These are phyloP conservation scores for Gorgonomyces haynaldii DNA, from an alignment of 192 early-diverging fungal species.

Conservation along the genomic window DNA sequence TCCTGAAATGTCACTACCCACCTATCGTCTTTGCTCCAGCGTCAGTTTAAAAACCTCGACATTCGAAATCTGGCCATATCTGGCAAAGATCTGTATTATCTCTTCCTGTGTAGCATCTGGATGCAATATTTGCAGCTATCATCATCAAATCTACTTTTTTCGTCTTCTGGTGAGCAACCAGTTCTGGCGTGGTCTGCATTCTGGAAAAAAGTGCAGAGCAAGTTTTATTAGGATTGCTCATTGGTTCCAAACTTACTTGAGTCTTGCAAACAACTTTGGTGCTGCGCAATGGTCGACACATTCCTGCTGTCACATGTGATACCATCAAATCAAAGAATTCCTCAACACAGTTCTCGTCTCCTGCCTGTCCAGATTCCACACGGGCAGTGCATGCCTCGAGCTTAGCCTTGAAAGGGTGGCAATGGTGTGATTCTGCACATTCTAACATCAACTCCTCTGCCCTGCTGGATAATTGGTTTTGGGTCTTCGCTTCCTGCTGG, in stretches of 20 bases:
- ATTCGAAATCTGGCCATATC: too few species aligned
- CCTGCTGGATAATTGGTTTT: constrained; percentile 22
- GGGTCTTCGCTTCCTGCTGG: constrained; percentile 16
- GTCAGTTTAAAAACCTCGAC: too few species aligned
- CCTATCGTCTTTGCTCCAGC: too few species aligned
- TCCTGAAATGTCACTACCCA: too few species aligned
- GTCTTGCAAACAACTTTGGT: constrained; percentile 7
- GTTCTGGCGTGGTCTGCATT: too few species aligned
- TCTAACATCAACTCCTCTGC: constrained; percentile 16
- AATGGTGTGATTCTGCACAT: constrained; percentile 31
- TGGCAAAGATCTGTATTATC: too few species aligned
- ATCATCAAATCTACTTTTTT: too few species aligned
- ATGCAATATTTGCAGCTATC: too few species aligned
- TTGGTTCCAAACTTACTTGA: too few species aligned
- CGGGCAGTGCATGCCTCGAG: constrained; percentile 22
- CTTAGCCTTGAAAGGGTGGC: constrained; percentile 28
- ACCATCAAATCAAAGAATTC: constrained; percentile 39
- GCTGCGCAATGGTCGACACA: constrained; percentile 14
- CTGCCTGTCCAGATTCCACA: constrained; percentile 16
- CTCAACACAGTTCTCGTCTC: constrained; percentile 32
- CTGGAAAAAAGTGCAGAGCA: too few species aligned
- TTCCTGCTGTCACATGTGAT: constrained; percentile 1
- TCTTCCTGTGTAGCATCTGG: too few species aligned
- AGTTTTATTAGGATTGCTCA: constrained; percentile 2
- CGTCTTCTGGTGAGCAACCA: too few species aligned